Conservation (phyloP, 345 rosid species). For the Noccaea bulbosa region DNA sequence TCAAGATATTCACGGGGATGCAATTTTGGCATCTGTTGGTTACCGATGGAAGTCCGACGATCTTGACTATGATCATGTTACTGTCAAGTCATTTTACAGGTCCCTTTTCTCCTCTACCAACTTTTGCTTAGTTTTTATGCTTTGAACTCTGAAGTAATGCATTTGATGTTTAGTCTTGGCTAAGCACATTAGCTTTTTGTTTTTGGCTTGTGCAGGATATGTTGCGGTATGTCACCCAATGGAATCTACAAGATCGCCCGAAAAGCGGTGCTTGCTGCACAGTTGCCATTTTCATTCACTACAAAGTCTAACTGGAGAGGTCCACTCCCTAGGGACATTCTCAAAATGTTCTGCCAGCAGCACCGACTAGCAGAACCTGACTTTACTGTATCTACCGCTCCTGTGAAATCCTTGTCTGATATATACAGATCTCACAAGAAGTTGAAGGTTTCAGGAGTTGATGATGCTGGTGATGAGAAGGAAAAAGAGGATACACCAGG, state of each 20-base stretch:
- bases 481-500: constrained; percentile 45
- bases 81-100: constrained; percentile 79
- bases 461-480: constrained; percentile 31
- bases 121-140: constrained; percentile 5
- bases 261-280: constrained; percentile 69
- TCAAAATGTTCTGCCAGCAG: constrained; percentile 78
- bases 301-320: constrained; percentile 88
- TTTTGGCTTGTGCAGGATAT: constrained; percentile 55
- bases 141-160: constrained; percentile 22
- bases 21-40: constrained; percentile 89
- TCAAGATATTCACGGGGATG: constrained; percentile 74
- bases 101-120: constrained; percentile 36
- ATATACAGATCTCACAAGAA: constrained; percentile 58
- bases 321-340: constrained; percentile 76
- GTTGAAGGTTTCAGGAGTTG: constrained; percentile 49
- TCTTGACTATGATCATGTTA: constrained; percentile 69
- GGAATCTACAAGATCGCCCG: constrained; percentile 85
- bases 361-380: constrained; percentile 81
- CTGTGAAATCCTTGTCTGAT: constrained; percentile 52
- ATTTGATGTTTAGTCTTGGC: not conserved
- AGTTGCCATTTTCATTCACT: constrained; percentile 69
- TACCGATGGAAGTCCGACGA: constrained; percentile 73
- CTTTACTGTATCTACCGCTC: constrained; percentile 47
- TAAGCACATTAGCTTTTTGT: constrained; percentile 19
- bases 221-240: constrained; percentile 68